Evolutionary conservation across 768 basidiomycete species (phyloP), one percentile per base, ranked within the genome.

Genomic region (Auricularia heimuer): DNA sequence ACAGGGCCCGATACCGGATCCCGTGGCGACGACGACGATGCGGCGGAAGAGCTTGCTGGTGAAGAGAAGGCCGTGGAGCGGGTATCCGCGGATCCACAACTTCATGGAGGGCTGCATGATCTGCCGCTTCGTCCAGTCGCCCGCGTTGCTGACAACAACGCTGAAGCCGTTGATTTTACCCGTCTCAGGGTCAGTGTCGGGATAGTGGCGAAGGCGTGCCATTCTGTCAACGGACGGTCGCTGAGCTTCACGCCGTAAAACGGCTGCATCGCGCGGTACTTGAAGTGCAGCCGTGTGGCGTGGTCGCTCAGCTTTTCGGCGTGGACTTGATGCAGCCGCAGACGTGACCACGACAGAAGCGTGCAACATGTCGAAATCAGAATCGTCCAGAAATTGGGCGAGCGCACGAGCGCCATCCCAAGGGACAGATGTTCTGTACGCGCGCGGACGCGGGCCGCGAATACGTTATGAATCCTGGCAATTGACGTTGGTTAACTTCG

Each of bases 251-350:
- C 21, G 47, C 47, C 47, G 47, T 51, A 51, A 18, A 51, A 51
- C 14, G 47, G 47, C 21, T 51, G 47, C 47, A 51, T 51, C 47
- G 47, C 47, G 47, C 47, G 47, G 47, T 51, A 51, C 14, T 16
- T 58, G 64, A 65, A 65, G 45, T 65, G 42, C 24, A 65, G 61
- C n/a, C 64, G 64, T n/a, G 61, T 58, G 33, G 64, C 64, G 44
- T 65, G 64, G 34, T 61, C 54, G 21, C 58, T 61, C 36, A 65
- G 64, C 33, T 61, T 51, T 42, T 65, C 64, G 29, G 64, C 35
- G 56, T 42, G 51, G 4, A 65, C 47, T 8, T 8, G 11, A 18
- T 51, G 47, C 47, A 51, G 47, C 18, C 47, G 47, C 47, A 51
- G 47, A 18, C 47, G 47, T 6, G 47, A 51, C 47, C 47, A 51